phyloP scores from a whole-genome alignment of 306 rosid genomes.

The Pterocarpus macrocarpus region DNA sequence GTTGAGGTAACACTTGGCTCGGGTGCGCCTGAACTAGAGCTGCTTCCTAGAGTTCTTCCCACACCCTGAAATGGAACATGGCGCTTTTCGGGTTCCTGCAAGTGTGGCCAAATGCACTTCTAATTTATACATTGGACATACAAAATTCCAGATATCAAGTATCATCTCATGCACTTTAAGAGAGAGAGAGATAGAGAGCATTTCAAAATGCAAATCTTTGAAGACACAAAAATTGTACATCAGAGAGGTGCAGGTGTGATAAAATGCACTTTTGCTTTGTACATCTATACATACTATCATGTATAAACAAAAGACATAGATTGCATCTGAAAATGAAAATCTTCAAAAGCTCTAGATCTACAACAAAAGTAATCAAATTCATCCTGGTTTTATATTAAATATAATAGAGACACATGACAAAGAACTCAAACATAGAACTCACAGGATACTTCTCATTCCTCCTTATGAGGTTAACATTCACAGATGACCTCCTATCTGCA shows the following conservation, averaged over 20 bases:
- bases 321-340: conserved; percentile 12
- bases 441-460: conserved; percentile 73
- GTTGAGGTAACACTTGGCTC: conserved; percentile 49
- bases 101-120: conserved; percentile 14
- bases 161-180: neutral
- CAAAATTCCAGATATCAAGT: neutral
- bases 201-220: conserved; percentile 13
- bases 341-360: neutral
- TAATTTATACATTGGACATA: neutral
- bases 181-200: neutral
- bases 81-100: conserved; percentile 73
- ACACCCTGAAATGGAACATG: conserved; percentile 75
- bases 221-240: neutral
- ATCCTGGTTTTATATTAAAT: conserved; percentile 3
- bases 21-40: conserved; percentile 60
- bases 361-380: neutral
- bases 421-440: conserved; percentile 49
- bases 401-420: neutral
- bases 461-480: conserved; percentile 77
- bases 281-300: neutral
- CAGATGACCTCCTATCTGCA: conserved; percentile 68
- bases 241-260: conserved; percentile 6
- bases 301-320: neutral
- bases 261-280: neutral
- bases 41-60: conserved; percentile 83